Percentiles rank a stretch among this genome's conserved stretches.
These are phyloP conservation scores for Trichoderma lentiforme DNA, from an alignment of 2,329 filamentous ascomycete genomes.

Conservation along the genomic window DNA sequence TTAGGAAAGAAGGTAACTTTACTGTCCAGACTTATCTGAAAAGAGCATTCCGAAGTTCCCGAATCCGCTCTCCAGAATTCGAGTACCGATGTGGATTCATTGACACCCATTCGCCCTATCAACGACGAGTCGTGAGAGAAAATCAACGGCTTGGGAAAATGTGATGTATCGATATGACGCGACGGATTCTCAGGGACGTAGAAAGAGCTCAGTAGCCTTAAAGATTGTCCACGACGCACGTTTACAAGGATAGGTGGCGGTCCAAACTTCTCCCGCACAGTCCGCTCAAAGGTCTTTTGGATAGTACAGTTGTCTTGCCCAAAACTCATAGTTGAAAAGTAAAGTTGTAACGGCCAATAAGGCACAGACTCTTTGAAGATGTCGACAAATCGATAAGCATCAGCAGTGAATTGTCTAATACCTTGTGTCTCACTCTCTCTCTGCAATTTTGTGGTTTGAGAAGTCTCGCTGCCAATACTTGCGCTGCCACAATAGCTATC, in stretches of 20 bases:
- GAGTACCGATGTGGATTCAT: not conserved
- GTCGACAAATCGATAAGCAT: not conserved
- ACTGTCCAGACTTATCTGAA: rapidly evolving
- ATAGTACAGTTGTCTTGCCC: not conserved
- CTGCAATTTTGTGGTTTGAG: rapidly evolving
- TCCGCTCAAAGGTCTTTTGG: not conserved
- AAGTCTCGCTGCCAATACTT: too few species aligned
- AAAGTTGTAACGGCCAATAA: not conserved
- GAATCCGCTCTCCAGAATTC: not conserved
- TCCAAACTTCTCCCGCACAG: not conserved
- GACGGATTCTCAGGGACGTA: too few species aligned
- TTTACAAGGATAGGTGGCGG: not conserved
- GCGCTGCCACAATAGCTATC: not conserved
- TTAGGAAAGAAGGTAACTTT: not conserved
- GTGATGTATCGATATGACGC: not conserved
- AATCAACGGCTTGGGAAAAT: not conserved
- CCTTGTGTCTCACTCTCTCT: not conserved
- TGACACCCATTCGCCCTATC: rapidly evolving
- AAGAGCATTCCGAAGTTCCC: too few species aligned
- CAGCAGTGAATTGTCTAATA: not conserved
- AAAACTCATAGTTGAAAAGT: not conserved
- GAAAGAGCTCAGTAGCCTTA: too few species aligned
- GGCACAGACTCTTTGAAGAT: not conserved
- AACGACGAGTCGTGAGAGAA: not conserved
- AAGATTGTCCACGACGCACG: too few species aligned